phyloP scores from a whole-genome alignment of 1,284 basidiomycete genomes.

The Hemileia vastatrix region DNA sequence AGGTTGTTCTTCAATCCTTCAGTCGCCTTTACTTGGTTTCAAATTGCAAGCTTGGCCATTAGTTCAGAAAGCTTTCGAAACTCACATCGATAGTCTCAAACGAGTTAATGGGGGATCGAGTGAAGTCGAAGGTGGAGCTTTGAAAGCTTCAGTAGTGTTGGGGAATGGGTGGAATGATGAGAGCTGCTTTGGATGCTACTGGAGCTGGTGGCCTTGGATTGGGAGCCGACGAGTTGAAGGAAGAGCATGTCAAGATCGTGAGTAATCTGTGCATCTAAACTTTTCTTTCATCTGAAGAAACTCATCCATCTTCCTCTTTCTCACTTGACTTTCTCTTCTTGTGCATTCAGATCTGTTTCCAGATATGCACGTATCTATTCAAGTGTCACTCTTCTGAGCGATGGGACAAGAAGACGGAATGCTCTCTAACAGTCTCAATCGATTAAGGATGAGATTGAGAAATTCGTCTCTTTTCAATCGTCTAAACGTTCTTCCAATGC shows the following conservation, averaged over 20 bases:
- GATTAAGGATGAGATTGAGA: no score
- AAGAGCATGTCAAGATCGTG: slow-evolving; percentile 9
- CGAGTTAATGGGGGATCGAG: slow-evolving; percentile 4
- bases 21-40: slow-evolving; percentile 32
- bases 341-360: no score
- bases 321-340: neutral
- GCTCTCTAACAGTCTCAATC: no score
- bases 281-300: neutral
- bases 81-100: slow-evolving; percentile 29
- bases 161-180: neutral
- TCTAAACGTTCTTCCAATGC: no score
- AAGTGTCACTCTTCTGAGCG: no score
- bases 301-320: neutral
- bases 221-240: slow-evolving; percentile 6
- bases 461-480: no score
- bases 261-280: neutral
- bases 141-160: neutral
- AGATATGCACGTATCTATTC: no score
- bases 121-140: neutral
- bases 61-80: slow-evolving; percentile 31
- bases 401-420: no score
- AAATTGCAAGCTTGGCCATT: slow-evolving; percentile 34
- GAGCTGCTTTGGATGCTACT: slow-evolving; percentile 1
- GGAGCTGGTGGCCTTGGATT: neutral
- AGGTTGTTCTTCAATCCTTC: no score